Evolutionary conservation across 495 filamentous ascomycete genomes (phyloP).

Genomic region (Penicillium cinerascens): DNA sequence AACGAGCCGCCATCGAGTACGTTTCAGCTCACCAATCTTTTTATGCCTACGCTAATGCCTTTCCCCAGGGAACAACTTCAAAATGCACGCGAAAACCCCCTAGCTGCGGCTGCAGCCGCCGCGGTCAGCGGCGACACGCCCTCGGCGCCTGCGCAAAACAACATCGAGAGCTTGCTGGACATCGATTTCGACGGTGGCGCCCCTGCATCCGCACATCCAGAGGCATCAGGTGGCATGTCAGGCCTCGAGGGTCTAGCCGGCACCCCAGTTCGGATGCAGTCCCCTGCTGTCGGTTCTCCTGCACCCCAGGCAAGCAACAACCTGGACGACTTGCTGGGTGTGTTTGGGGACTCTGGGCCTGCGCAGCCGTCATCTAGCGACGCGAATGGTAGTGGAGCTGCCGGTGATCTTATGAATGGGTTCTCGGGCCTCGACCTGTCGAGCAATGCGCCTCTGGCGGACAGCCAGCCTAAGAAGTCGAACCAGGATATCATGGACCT

Average conservation of each 20-base stretch:
- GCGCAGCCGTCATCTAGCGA: slow-evolving; percentile 28
- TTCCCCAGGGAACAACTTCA: slow-evolving; percentile 69
- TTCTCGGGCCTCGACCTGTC: slow-evolving; percentile 78
- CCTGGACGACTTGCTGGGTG: slow-evolving; percentile 86
- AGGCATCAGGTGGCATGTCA: slow-evolving; percentile 55
- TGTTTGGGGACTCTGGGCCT: slow-evolving; percentile 56
- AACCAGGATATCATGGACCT: slow-evolving; percentile 89
- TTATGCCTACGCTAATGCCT: slow-evolving; percentile 7
- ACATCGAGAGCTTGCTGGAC: slow-evolving; percentile 92
- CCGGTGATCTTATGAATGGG: slow-evolving; percentile 72
- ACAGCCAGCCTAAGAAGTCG: slow-evolving; percentile 52
- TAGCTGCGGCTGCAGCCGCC: slow-evolving; percentile 77
- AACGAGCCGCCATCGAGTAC: slow-evolving; percentile 88
- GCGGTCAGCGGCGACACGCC: slow-evolving; percentile 55
- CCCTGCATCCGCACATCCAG: slow-evolving; percentile 79
- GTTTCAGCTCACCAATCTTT: slow-evolving; percentile 12
- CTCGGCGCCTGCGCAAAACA: slow-evolving; percentile 58
- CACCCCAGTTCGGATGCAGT: slow-evolving; percentile 76
- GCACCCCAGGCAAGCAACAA: slow-evolving; percentile 50
- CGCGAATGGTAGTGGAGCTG: slow-evolving; percentile 27
- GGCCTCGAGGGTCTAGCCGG: slow-evolving; percentile 72
- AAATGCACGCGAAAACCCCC: slow-evolving; percentile 88
- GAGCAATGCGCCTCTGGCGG: slow-evolving; percentile 34
- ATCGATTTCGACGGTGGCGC: slow-evolving; percentile 97
- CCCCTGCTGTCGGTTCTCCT: slow-evolving; percentile 51